Percentiles rank a stretch among this genome's conserved stretches.
Conservation (phyloP, 1,284 basidiomycete species). For the Ustilago bromivora region DNA sequence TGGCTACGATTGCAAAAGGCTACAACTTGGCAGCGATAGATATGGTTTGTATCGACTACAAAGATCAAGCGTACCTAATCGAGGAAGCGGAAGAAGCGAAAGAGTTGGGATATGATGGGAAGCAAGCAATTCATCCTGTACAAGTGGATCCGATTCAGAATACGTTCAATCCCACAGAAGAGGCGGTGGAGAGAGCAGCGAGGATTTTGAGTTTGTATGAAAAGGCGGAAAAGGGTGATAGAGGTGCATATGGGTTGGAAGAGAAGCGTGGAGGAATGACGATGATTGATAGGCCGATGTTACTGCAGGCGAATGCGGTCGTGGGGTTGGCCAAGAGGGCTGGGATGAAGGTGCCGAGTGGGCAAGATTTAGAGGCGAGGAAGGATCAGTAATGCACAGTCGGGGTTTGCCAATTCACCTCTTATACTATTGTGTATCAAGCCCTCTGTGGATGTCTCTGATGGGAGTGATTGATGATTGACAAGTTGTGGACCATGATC, state of each 20-base stretch:
- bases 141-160: slow-evolving; percentile 83
- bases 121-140: slow-evolving; percentile 90
- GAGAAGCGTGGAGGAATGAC: slow-evolving; percentile 72
- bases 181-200: slow-evolving; percentile 82
- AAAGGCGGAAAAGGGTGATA: slow-evolving; percentile 69
- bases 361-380: slow-evolving; percentile 9
- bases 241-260: slow-evolving; percentile 78
- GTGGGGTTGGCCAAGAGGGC: slow-evolving; percentile 77
- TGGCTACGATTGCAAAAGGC: slow-evolving; percentile 86
- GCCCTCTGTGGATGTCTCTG: no score
- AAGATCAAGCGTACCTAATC: slow-evolving; percentile 77
- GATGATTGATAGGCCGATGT: slow-evolving; percentile 78
- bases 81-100: slow-evolving; percentile 80
- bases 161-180: slow-evolving; percentile 80
- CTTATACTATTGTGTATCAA: no score
- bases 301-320: slow-evolving; percentile 75
- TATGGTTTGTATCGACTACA: slow-evolving; percentile 92
- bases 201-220: slow-evolving; percentile 75
- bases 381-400: not conserved
- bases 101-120: slow-evolving; percentile 67
- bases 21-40: slow-evolving; percentile 82
- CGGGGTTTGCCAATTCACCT: no score
- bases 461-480: not conserved
- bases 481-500: not conserved
- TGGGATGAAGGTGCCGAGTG: slow-evolving; percentile 75